Evolutionary conservation across 306 rosid genomes (phyloP).

Genomic region (Prunus persica): Prunus_persica_NCBIv2 NC_034013.1:15211001-15211500

Average conservation of each 20-base stretch:
- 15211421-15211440: not conserved
- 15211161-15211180: slow-evolving; percentile 22
- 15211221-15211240: slow-evolving; percentile 20
- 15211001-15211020: slow-evolving; percentile 42
- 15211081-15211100: slow-evolving; percentile 48
- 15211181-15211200: slow-evolving; percentile 6
- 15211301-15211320: slow-evolving; percentile 20
- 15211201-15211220: slow-evolving; percentile 36
- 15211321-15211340: not conserved
- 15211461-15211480: not conserved
- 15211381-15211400: not conserved
- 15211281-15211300: slow-evolving; percentile 18
- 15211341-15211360: not conserved
- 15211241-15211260: not conserved
- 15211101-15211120: slow-evolving; percentile 37
- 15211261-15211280: not conserved
- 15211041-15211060: slow-evolving; percentile 40
- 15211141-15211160: slow-evolving; percentile 31
- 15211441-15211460: not conserved
- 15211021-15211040: slow-evolving; percentile 32
- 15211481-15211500: not conserved
- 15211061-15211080: slow-evolving; percentile 24
- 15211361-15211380: not conserved
- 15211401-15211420: not conserved
- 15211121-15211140: slow-evolving; percentile 31